Conservation (phyloP, 306 rosid genomes). For the Lagenaria siceraria region DNA sequence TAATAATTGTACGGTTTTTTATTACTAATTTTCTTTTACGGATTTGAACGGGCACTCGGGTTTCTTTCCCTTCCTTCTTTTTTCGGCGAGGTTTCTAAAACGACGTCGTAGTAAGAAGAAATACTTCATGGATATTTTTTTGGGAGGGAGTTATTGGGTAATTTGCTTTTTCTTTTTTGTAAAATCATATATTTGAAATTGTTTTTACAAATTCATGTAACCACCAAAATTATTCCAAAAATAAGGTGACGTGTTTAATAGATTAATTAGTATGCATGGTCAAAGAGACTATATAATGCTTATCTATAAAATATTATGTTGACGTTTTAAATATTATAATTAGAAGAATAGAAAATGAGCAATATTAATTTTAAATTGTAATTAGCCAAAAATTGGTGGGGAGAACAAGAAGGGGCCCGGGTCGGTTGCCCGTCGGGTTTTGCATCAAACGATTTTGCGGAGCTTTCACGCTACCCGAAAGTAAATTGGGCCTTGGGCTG, state of each 20-base stretch:
- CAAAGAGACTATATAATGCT: not conserved
- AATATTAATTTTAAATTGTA: not conserved
- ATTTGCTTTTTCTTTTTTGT: not conserved
- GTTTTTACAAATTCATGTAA: not conserved
- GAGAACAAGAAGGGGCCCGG: not conserved
- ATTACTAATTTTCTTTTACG: not conserved
- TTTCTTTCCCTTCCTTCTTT: not conserved
- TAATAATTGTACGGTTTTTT: not conserved
- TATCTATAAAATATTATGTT: not conserved
- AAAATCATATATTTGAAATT: not conserved
- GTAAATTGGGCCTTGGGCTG: not conserved
- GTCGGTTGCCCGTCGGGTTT: not conserved
- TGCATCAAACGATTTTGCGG: not conserved
- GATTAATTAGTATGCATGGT: not conserved
- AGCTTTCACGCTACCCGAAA: slow-evolving; percentile 4
- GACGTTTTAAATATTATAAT: not conserved
- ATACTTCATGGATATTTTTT: not conserved
- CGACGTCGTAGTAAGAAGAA: not conserved
- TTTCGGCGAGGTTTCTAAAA: not conserved
- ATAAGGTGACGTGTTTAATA: not conserved
- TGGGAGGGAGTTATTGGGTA: not conserved
- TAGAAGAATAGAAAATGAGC: not conserved
- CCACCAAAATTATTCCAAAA: not conserved
- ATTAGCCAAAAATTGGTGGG: not conserved
- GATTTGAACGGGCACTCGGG: not conserved